Evolutionary conservation across 371 early-diverging fungal genomes (phyloP).

Genomic region (Fennellomyces sp.): DNA sequence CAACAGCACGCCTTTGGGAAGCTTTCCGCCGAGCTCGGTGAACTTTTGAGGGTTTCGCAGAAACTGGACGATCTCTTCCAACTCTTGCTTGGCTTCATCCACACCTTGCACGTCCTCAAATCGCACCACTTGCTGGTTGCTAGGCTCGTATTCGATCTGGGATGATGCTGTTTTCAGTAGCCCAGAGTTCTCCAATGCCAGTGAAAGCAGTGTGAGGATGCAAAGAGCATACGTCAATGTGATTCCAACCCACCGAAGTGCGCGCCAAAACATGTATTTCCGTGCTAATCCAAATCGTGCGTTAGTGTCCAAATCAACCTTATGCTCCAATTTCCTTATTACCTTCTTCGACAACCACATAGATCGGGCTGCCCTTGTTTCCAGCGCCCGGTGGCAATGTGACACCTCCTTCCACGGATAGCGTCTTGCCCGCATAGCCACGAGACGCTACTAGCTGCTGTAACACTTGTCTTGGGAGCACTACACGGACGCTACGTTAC

Average conservation of each 20-base stretch:
- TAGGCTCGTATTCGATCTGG: slow-evolving; percentile 68
- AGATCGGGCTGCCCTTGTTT: slow-evolving; percentile 44
- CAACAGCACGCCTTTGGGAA: slow-evolving; percentile 96
- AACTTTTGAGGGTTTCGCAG: slow-evolving; percentile 87
- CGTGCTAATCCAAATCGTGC: too few relatives aligned
- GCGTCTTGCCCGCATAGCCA: slow-evolving; percentile 23
- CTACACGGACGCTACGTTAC: slow-evolving; percentile 7
- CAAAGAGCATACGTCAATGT: slow-evolving; percentile 74
- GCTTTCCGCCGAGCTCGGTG: slow-evolving; percentile 88
- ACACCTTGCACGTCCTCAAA: slow-evolving; percentile 96
- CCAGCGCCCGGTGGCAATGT: slow-evolving; percentile 32
- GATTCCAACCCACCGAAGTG: slow-evolving; percentile 67
- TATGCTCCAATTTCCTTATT: slow-evolving; percentile 9
- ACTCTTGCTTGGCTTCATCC: slow-evolving; percentile 94
- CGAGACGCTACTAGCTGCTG: slow-evolving; percentile 34
- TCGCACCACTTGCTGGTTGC: slow-evolving; percentile 60
- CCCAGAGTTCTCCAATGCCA: slow-evolving; percentile 72
- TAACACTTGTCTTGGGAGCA: slow-evolving; percentile 29
- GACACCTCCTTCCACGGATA: slow-evolving; percentile 17
- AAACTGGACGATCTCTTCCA: slow-evolving; percentile 93
- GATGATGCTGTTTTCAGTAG: slow-evolving; percentile 57
- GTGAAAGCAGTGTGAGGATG: slow-evolving; percentile 64
- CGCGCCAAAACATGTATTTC: slow-evolving; percentile 65
- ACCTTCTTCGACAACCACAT: slow-evolving; percentile 56
- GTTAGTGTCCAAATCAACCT: too few relatives aligned